Evolutionary conservation across 345 rosid species (phyloP).

Genomic region (Ceriops zippeliana): DNA sequence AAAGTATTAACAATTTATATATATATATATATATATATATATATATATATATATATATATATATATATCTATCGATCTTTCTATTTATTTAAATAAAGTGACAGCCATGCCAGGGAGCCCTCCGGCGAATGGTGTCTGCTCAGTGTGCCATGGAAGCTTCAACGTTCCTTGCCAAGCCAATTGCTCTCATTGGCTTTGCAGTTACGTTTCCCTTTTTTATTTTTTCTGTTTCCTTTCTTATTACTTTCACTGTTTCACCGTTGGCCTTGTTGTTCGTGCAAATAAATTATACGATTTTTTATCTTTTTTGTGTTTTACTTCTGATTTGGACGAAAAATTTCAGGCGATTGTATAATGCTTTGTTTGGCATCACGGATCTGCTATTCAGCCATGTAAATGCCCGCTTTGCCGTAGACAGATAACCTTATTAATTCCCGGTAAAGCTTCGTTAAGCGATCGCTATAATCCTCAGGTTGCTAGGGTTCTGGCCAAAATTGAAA

Average conservation of each 20-base stretch:
- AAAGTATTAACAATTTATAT: too few relatives aligned
- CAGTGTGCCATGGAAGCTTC: constrained; percentile 71
- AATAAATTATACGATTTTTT: not conserved
- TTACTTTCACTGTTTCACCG: not conserved
- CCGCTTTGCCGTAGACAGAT: constrained; percentile 87
- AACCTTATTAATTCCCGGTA: constrained; percentile 69
- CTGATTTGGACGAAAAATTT: not conserved
- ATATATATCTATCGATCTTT: too few relatives aligned
- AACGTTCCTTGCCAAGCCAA: constrained; percentile 81
- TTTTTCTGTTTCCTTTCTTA: not conserved
- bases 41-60: too few relatives aligned
- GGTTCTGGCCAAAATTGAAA: constrained; percentile 50
- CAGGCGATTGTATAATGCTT: constrained; percentile 81
- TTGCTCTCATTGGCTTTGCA: constrained; percentile 98
- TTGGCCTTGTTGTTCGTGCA: not conserved
- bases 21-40: too few relatives aligned
- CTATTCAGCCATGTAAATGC: constrained; percentile 72
- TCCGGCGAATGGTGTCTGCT: constrained; percentile 65
- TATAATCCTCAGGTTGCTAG: constrained; percentile 40
- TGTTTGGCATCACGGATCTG: constrained; percentile 76
- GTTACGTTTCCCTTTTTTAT: constrained; percentile 26
- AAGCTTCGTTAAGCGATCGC: constrained; percentile 50
- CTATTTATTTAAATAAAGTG: too few relatives aligned
- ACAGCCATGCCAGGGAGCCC: too few relatives aligned
- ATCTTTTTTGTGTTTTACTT: not conserved